phyloP scores from a whole-genome alignment of 768 basidiomycete genomes.

The Polyporus arcularius region DNA sequence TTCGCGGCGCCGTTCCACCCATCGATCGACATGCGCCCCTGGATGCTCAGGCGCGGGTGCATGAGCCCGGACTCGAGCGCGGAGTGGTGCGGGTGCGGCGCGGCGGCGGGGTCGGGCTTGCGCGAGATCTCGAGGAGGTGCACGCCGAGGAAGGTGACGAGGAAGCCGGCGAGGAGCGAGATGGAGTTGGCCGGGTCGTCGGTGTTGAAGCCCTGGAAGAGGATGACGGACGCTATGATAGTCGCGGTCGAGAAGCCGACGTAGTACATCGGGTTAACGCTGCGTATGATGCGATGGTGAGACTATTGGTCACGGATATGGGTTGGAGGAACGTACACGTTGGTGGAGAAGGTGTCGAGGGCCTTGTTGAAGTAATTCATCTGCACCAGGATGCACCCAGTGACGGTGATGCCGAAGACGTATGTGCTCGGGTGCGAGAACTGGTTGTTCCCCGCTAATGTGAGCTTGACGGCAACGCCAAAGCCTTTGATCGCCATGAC shows the following conservation, averaged over 20 bases:
- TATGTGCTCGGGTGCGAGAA: constrained; percentile 96
- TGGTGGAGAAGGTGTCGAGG: constrained; percentile 93
- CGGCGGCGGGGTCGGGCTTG: constrained; percentile 41
- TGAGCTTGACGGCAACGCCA: constrained; percentile 95
- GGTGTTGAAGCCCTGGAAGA: constrained; percentile 98
- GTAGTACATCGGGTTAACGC: constrained; percentile 97
- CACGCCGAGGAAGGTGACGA: constrained; percentile 95
- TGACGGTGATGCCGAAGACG: constrained; percentile 84
- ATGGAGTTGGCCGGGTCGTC: constrained; percentile 77
- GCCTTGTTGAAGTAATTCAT: constrained; percentile 99
- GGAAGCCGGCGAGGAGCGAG: constrained; percentile 87
- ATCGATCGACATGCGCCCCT: constrained; percentile 80
- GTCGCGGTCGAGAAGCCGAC: constrained; percentile 95
- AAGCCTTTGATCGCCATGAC: constrained; percentile 99
- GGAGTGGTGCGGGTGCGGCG: constrained; percentile 42
- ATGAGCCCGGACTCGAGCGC: constrained; percentile 67
- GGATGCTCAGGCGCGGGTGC: constrained; percentile 79
- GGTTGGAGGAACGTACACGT: constrained; percentile 96
- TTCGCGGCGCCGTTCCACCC: constrained; percentile 57
- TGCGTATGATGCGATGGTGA: too few relatives aligned
- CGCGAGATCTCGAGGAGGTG: constrained; percentile 88
- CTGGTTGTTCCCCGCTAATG: constrained; percentile 91
- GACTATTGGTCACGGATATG: too few relatives aligned
- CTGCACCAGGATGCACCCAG: constrained; percentile 84
- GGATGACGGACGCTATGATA: constrained; percentile 89